Base-by-base conservation (phyloP, 148 eudicot genomes). In the Camellia lanceoleosa region DNA sequence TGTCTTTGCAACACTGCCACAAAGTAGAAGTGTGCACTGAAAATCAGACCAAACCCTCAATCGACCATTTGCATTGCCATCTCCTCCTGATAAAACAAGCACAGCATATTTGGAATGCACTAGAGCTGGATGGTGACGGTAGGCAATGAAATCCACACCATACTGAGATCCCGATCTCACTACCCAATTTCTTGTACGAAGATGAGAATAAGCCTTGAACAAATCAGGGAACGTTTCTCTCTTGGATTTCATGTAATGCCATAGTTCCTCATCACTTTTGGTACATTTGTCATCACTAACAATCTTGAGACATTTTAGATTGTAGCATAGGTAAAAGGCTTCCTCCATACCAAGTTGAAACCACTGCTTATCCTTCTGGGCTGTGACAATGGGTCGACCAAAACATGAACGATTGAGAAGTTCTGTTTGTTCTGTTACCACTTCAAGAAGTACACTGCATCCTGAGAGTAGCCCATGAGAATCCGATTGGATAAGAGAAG, bases 1-100 rank as follows among this genome's bases (percentile, higher is more conserved):
- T 66, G 95, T 91, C 87, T 92, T 92, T 13, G 92, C 98, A 80
- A 94, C 92, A 58, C 90, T 88, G 10, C 97, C 95, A 78, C 92
- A 92, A 71, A 94, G 90, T 46, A 93, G 87, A 65, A 91, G 79
- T 0, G 89, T 87, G 82, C 93, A 90, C 52, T 92, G 90, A 72
- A 86, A 58, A 85, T 92, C 92, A 38, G 94, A 87, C 98, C 98
- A 94, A 13, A 86, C 83, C 75, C 79, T 87, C 77, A 92, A 81
- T 69, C 91, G 83, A 68, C 77, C 89, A 61, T 69, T 82, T 4
- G 77, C 79, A 59, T 68, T 41, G 3, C 30, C 85, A 30, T 81
- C 81, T 49, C 74, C 84, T 60, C 79, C 85, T 4, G 93, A 86
- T 44, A 88, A 76, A 16, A 90, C 91, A 81, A 91, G 78, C 76